Evolutionary conservation across 257 asterid genomes (phyloP), one percentile per base, ranked within the genome.

Genomic region (Solanum phureja): DNA sequence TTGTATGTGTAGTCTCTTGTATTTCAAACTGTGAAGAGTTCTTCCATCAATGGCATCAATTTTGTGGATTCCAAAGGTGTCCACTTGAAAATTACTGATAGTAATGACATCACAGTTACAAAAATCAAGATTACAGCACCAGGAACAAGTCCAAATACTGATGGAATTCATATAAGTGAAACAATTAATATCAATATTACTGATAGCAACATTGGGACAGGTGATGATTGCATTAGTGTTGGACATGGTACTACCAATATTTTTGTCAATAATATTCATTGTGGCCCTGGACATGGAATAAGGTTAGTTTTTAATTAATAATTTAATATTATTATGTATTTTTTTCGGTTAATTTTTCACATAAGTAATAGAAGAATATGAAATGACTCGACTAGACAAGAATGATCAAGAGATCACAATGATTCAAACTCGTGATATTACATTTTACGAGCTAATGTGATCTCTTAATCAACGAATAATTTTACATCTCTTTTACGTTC

Each of bases 131-230:
- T 95, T 86, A 89, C 89, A 5, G 96, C 98, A 31, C 98, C 98
- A 1, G 95, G 77, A 1, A 84, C 89, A 5, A 95, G 98, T 87
- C 98, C 98, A 19, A 95, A 95, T 90, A 95, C 98, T 8, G 98
- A 95, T 34, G 98, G 98, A 13, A 37, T 93, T 58, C 98, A 94
- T 79, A 23, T 94, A 11, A 92, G 96, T 81, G 88, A 87, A 1
- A 86, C 94, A 21, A 86, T 81, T 0, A 91, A 89, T 18, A 64
- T 93, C 31, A 91, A 88, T 46, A 38, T 95, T 34, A 89, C 92
- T 0, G 90, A 94, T 82, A 58, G 85, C 19, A 3, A 46, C 85
- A 92, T 95, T 3, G 98, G 93, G 23, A 89, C 91, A 4, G 93
- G 93, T 7, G 93, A 91, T 21, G 93, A 91, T 23, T 91, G 93